Percentiles rank a stretch among this genome's conserved stretches.
Evolutionary conservation across 495 filamentous ascomycete species (phyloP).

Genomic region (Cercophora samala): DNA sequence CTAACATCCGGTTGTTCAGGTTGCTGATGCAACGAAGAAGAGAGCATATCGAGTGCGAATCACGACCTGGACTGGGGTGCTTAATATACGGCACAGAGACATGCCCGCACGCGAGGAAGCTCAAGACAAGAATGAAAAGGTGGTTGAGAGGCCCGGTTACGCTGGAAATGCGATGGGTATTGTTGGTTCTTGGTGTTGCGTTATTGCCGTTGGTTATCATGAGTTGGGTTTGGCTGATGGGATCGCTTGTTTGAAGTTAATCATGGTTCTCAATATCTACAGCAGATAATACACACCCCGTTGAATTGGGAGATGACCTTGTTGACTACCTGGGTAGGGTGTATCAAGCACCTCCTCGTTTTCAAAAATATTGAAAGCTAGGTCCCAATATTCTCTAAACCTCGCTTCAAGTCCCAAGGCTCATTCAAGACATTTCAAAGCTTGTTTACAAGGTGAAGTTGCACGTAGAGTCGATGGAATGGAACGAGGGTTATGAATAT

Average conservation of each 20-base stretch:
- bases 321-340: no score
- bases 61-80: constrained; percentile 50
- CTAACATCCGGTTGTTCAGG: constrained; percentile 25
- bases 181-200: constrained; percentile 16
- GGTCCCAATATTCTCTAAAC: no score
- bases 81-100: constrained; percentile 47
- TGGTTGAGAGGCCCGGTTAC: constrained; percentile 31
- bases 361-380: no score
- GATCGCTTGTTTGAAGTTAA: background rate
- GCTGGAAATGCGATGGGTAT: background rate
- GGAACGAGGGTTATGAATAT: no score
- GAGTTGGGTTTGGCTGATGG: background rate
- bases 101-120: constrained; percentile 38
- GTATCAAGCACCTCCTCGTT: no score
- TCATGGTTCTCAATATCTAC: no score
- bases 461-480: no score
- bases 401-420: no score
- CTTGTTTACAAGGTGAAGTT: no score
- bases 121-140: constrained; percentile 31
- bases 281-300: no score
- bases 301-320: no score
- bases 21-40: constrained; percentile 52
- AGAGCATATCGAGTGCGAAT: constrained; percentile 54
- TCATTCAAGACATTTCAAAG: no score
- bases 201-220: constrained; percentile 7